phyloP scores from a whole-genome alignment of 805 yeast species.

The Metschnikowia gruessii region DNA sequence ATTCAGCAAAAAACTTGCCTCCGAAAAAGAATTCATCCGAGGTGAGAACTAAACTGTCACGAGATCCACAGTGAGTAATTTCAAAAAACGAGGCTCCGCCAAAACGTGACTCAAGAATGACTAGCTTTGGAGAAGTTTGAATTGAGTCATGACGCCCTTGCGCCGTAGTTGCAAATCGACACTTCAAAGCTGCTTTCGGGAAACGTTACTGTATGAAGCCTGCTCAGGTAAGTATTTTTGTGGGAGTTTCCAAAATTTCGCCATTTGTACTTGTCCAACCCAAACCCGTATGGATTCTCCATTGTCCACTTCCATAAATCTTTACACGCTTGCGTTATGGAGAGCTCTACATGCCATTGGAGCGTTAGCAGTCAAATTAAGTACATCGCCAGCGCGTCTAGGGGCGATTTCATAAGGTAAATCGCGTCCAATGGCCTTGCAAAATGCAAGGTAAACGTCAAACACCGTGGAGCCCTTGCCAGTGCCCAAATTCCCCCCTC shows the following conservation, averaged over 20 bases:
- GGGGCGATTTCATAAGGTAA: conserved; percentile 64
- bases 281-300: conserved; percentile 61
- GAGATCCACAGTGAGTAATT: neutral
- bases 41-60: no score
- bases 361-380: conserved; percentile 69
- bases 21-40: no score
- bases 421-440: conserved; percentile 58
- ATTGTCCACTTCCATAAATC: conserved; percentile 80
- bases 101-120: no score
- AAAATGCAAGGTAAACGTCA: conserved; percentile 64
- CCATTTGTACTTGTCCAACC: conserved; percentile 36
- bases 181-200: conserved; percentile 36
- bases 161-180: conserved; percentile 49
- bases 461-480: conserved; percentile 79
- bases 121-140: no score
- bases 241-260: conserved; percentile 16
- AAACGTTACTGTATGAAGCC: conserved; percentile 34
- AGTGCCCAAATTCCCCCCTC: conserved; percentile 85
- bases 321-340: conserved; percentile 60
- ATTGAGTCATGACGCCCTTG: no score
- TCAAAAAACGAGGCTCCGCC: neutral
- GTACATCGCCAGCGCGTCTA: conserved; percentile 74
- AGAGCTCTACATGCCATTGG: conserved; percentile 55
- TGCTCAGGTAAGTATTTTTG: conserved; percentile 23
- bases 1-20: no score